phyloP scores from a whole-genome alignment of 106 monocot species.

The Xerophyta viscosa region DNA sequence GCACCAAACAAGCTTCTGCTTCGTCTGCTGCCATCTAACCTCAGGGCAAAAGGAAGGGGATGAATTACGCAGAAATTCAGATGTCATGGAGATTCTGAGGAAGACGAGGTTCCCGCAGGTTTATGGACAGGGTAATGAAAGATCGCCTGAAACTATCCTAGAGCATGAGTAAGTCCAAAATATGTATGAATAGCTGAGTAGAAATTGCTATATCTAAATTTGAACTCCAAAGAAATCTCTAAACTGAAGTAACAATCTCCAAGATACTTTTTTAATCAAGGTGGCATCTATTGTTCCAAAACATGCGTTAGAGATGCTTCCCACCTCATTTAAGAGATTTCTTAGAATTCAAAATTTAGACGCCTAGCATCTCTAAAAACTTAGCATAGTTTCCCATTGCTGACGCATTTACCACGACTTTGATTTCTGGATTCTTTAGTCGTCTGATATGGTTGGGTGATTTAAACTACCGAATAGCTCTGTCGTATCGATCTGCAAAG shows the following conservation, averaged over 20 bases:
- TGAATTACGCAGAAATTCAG: conserved; percentile 70
- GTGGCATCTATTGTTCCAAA: no score
- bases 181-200: neutral
- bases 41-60: conserved; percentile 84
- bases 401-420: no score
- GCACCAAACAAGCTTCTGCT: conserved; percentile 82
- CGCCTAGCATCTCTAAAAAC: no score
- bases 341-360: no score
- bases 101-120: conserved; percentile 70
- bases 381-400: no score
- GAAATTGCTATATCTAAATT: no score
- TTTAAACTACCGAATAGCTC: conserved; percentile 75
- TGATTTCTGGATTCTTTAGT: no score
- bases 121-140: conserved; percentile 28
- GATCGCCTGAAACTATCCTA: conserved; percentile 68
- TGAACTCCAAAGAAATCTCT: no score
- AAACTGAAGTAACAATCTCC: no score
- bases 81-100: conserved; percentile 73
- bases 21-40: conserved; percentile 66
- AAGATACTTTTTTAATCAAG: no score
- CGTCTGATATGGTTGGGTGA: conserved; percentile 84
- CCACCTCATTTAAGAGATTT: no score
- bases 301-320: no score
- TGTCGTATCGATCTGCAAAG: conserved; percentile 69
- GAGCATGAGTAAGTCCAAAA: conserved; percentile 47